Base-by-base conservation (phyloP, 2,329 filamentous ascomycete genomes). In the Penicillium sp. region DNA sequence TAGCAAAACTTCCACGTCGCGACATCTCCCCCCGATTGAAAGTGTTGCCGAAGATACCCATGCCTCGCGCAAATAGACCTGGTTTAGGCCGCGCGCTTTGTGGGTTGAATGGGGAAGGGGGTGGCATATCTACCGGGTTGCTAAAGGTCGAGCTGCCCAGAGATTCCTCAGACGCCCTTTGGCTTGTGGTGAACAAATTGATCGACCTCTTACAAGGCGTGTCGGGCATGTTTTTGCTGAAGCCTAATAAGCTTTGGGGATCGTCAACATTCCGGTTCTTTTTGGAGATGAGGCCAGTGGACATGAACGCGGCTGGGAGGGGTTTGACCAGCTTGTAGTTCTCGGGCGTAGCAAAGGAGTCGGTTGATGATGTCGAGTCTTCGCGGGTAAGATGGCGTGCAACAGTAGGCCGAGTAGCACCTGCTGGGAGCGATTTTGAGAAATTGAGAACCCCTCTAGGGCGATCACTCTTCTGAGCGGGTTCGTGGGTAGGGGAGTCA, bases 251-350 rank as follows among this genome's bases (percentile, higher is more conserved):
- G 67, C 80, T 78, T 72, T 81, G 78, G 66, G 76, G 85, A 56
- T 92, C 86, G 68, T 97, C 92, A 0, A 89, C 86, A 74, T 91
- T 89, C 61, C 91, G 89, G 72, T 95, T 96, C 76, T 96, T 91
- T 80, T 99, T 99, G 11, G 95, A 97, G 58, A 99, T 90, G 30
- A 99, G 82, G 1, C 94, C 93, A 0, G 95, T 98, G 1, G 95
- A 98, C 83, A 92, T 93, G 78, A 97, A 97, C 7, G 93, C 93
- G 46, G 91, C 88, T 35, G 91, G 89, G 60, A 91, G 85, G 23
- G 93, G 90, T 72, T 89, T 92, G 7, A 88, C 90, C 55, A 87
- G 83, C 76, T 92, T 93, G 79, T 91, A 95, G 58, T 86, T 87
- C 58, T 90, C 85, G 0, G 92, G 92, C 0, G 92, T 96, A 35